Evolutionary conservation across 345 rosid species (phyloP), one percentile per base, ranked within the genome.

Genomic region (Salix exigua): DNA sequence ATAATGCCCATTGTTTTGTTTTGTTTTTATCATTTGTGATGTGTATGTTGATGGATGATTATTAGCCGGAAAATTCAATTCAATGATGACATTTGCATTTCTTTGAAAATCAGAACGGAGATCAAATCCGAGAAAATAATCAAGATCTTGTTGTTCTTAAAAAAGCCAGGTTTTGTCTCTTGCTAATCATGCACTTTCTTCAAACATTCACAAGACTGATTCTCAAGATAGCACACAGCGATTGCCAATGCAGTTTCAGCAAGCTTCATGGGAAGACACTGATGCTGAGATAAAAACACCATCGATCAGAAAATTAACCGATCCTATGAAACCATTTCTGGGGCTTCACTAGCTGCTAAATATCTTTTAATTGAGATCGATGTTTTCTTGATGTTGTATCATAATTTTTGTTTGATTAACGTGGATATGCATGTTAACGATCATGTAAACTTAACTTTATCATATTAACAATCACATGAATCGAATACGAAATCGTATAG

Each of bases 1-100:
- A 67, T 9, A 67, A 51, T 78, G 78, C 84, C 81, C 64, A n/a
- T 40, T 33, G 37, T 33, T 35, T 55, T 46, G 19, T 40, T 9
- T 42, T 42, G n/a, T 35, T 73, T 46, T 68, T 19, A 14, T 61
- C 16, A 48, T 42, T 62, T 68, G 69, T 44, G 68, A 37, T 51
- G 48, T 82, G 70, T 51, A 28, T 69, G 51, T 77, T 75, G 75
- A 25, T 38, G 9, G 55, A 5, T 44, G 55, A 5, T 44, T 48
- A 33, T 28, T 30, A 19, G 3, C 44, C 17, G 12, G 4, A 18
- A 66, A 30, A 14, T 17, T 33, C 35, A 13, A 3, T 66, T 9
- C 28, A 58, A n/a, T 58, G 28, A 58, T 58, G 28, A 5, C 28
- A 58, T 23, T 55, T 55, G 28, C 14, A n/a, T 25, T 10, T 25